Evolutionary conservation across 1,139 yeast genomes (phyloP), one percentile per base, ranked within the genome.

Genomic region (Hemisphaericaspora xylanilytica): DNA sequence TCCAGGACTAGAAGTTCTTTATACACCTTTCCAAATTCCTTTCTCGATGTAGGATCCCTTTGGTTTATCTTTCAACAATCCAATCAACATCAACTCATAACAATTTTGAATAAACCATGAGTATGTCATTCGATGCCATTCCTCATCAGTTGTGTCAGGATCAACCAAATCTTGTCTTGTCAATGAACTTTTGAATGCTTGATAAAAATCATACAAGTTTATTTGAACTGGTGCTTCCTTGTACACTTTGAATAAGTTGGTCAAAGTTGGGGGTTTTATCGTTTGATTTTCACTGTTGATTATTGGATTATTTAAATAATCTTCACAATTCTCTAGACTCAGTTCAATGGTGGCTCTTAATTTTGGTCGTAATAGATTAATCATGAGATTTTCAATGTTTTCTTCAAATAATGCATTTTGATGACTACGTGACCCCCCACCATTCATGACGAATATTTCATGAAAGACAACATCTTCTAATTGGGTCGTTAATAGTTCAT

Each of bases 181-280:
- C 18, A 86, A 52, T 0, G 80, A 65, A 42, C 73, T 78, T 51
- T 74, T 78, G 63, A 87, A 89, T 1, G 90, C 89, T 35, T 70
- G 63, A 55, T 75, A 89, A 52, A 85, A 85, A 52, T 89, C 97
- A 59, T 74, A 85, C 36, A 87, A 75, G 54, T 88, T 89, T 46
- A 88, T 73, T 18, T 73, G 66, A 2, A 81, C 70, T 20, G 88
- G 86, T 0, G 96, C 92, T 53, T 89, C 97, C 45, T 92, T 77
- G 57, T 84, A 84, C 15, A 88, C 70, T 34, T 78, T 74, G 60
- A 80, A 89, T 39, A 88, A 58, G 33, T 75, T 76, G 27, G 79
- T 68, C 10, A 83, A 56, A 2, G 74, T 69, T 32, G 82, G 94
- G 43, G 70, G 34, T 7, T 8, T 22, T 22, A 39, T 35, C 14